Evolutionary conservation across 2,329 filamentous ascomycete species (phyloP).

Genomic region (Corinectria fuckeliana): DNA sequence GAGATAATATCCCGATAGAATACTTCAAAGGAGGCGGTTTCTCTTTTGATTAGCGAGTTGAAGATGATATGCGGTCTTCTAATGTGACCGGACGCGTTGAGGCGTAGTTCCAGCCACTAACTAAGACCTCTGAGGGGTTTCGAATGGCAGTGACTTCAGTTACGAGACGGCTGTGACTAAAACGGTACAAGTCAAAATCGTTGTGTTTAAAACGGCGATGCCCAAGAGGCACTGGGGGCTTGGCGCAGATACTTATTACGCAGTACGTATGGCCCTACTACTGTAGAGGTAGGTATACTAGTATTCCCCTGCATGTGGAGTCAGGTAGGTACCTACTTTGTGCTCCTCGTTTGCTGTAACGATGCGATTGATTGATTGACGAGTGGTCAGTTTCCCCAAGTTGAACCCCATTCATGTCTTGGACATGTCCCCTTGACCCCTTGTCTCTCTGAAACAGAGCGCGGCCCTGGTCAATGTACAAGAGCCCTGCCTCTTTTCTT

Average conservation of each 20-base stretch:
- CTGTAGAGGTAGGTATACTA: too few relatives aligned
- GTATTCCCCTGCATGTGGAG: not conserved
- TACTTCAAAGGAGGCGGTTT: too few relatives aligned
- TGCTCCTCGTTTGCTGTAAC: not conserved
- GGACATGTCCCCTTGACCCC: conserved; percentile 10
- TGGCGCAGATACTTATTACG: too few relatives aligned
- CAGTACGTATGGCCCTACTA: too few relatives aligned
- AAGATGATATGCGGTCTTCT: too few relatives aligned
- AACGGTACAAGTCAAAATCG: not conserved
- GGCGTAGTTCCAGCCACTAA: too few relatives aligned
- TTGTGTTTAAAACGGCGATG: not conserved
- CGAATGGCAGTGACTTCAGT: too few relatives aligned
- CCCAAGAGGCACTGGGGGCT: too few relatives aligned
- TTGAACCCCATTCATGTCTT: not conserved
- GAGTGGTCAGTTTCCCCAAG: not conserved
- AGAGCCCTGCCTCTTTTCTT: not conserved
- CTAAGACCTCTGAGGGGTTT: too few relatives aligned
- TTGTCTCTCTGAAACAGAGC: conserved; percentile 18
- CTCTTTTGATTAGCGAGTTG: too few relatives aligned
- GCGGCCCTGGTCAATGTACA: conserved; percentile 11
- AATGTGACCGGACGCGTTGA: too few relatives aligned
- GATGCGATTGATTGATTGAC: not conserved
- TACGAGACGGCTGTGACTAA: not conserved
- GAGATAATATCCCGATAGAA: too few relatives aligned
- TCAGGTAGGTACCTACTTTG: not conserved